These are phyloP conservation scores for Amanita rubescens DNA, from an alignment of 768 basidiomycete genomes.

Conservation along the genomic window DNA sequence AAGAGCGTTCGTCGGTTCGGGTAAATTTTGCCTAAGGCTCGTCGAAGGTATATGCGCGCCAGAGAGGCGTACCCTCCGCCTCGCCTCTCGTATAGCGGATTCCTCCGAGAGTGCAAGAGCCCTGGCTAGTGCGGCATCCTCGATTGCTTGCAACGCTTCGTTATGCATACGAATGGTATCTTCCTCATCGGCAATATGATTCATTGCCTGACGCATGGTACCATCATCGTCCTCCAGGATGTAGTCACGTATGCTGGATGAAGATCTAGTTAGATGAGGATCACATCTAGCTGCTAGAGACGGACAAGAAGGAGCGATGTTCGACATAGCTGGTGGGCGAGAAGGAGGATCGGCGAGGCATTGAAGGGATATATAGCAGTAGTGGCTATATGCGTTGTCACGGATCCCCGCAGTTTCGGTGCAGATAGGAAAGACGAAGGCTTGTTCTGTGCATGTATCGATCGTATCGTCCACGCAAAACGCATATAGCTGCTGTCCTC, in stretches of 20 bases:
- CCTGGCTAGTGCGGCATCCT: slow-evolving; percentile 4
- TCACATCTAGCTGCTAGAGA: not conserved
- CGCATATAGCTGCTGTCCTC: slow-evolving; percentile 2
- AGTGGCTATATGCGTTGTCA: slow-evolving; percentile 7
- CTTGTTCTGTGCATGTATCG: slow-evolving; percentile 6
- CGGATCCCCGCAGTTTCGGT: not conserved
- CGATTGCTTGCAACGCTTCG: slow-evolving; percentile 5
- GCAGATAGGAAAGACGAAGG: not conserved
- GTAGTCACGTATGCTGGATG: slow-evolving; percentile 5
- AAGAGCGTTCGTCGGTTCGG: not conserved
- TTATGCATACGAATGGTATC: slow-evolving; percentile 6
- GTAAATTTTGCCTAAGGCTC: not conserved
- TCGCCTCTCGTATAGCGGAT: slow-evolving; percentile 7
- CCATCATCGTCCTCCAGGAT: slow-evolving; percentile 3
- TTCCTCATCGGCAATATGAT: not conserved
- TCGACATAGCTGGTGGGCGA: not conserved
- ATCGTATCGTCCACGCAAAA: slow-evolving; percentile 1
- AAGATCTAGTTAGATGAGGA: slow-evolving; percentile 3
- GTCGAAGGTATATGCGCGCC: not conserved
- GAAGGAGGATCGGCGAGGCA: not conserved
- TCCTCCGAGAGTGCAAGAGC: slow-evolving; percentile 4
- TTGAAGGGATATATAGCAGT: slow-evolving; percentile 3
- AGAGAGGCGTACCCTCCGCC: not conserved
- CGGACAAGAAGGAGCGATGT: slow-evolving; percentile 4
- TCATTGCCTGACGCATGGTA: not conserved